A percentile compares a stretch with the other conserved stretches of the same genome.
These are phyloP conservation scores for Raffaelea ambrosiae DNA, from an alignment of 2,329 filamentous ascomycete genomes.

Conservation along the genomic window DNA sequence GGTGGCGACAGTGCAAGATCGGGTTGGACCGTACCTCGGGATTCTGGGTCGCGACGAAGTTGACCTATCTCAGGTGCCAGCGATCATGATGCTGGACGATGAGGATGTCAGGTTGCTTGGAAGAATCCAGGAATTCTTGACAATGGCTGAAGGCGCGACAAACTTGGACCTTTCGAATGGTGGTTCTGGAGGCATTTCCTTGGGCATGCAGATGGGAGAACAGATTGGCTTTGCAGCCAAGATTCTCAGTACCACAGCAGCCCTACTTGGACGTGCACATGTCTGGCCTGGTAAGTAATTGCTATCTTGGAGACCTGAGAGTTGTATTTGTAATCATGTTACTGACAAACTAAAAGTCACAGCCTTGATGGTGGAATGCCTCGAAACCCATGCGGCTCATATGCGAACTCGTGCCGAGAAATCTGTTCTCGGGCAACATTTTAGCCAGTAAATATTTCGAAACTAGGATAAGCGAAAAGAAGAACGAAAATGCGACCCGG, in stretches of 20 bases:
- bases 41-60: slow-evolving; percentile 77
- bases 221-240: slow-evolving; percentile 75
- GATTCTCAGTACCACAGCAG: slow-evolving; percentile 73
- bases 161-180: slow-evolving; percentile 35
- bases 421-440: slow-evolving; percentile 28
- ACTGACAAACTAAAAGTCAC: slow-evolving; percentile 29
- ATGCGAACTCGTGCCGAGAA: slow-evolving; percentile 44
- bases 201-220: slow-evolving; percentile 38
- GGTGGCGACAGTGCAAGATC: slow-evolving; percentile 86
- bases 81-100: slow-evolving; percentile 82
- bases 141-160: slow-evolving; percentile 72
- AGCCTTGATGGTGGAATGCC: slow-evolving; percentile 44
- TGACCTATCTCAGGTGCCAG: slow-evolving; percentile 71
- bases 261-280: slow-evolving; percentile 79
- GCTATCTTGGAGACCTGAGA: too few species aligned
- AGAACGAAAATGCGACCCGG: too few species aligned
- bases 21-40: slow-evolving; percentile 82
- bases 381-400: slow-evolving; percentile 45
- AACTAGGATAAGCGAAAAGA: too few species aligned
- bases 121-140: slow-evolving; percentile 73
- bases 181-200: neutral
- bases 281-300: slow-evolving; percentile 76
- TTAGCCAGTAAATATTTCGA: too few species aligned
- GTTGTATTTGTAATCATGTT: neutral
- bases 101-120: slow-evolving; percentile 80